These are phyloP conservation scores for Cystobasidiopsis lactophilus DNA, from an alignment of 768 basidiomycete genomes.

Conservation along the genomic window DNA sequence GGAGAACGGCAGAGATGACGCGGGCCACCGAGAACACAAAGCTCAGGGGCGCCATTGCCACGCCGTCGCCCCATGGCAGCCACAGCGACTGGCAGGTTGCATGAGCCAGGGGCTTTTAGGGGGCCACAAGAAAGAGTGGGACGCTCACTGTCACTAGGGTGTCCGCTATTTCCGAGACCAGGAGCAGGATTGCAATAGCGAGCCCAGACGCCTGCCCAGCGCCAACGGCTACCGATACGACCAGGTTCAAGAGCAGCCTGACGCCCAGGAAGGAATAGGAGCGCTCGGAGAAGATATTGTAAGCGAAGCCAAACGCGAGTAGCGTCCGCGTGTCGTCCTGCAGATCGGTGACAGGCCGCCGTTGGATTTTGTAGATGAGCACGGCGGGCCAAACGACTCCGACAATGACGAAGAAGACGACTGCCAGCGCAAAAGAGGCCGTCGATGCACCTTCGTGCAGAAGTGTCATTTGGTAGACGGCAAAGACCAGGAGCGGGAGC, in stretches of 20 bases:
- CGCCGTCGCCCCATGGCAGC: constrained; percentile 91
- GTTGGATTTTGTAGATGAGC: constrained; percentile 51
- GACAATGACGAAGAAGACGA: constrained; percentile 53
- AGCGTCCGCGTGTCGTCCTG: constrained; percentile 88
- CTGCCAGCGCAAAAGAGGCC: constrained; percentile 53
- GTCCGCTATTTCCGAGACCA: constrained; percentile 66
- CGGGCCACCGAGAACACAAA: constrained; percentile 80
- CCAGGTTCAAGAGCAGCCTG: constrained; percentile 58
- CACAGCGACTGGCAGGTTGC: constrained; percentile 38
- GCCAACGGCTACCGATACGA: constrained; percentile 64
- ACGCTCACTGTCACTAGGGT: constrained; percentile 44
- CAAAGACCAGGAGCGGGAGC: constrained; percentile 78
- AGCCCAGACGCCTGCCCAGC: constrained; percentile 77
- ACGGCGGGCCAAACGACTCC: constrained; percentile 54
- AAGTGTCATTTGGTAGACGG: constrained; percentile 61
- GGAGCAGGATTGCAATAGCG: constrained; percentile 69
- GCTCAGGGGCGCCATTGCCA: constrained; percentile 87
- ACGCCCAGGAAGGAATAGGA: constrained; percentile 71
- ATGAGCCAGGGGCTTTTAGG: not conserved
- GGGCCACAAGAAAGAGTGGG: too few species aligned
- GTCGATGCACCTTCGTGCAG: constrained; percentile 31
- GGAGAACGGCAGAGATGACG: constrained; percentile 67
- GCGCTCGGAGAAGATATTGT: constrained; percentile 80
- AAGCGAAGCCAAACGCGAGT: constrained; percentile 70
- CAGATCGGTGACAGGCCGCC: constrained; percentile 64